Base-by-base conservation (phyloP, 768 basidiomycete species). In the Xerocomus spinulosus region DNA sequence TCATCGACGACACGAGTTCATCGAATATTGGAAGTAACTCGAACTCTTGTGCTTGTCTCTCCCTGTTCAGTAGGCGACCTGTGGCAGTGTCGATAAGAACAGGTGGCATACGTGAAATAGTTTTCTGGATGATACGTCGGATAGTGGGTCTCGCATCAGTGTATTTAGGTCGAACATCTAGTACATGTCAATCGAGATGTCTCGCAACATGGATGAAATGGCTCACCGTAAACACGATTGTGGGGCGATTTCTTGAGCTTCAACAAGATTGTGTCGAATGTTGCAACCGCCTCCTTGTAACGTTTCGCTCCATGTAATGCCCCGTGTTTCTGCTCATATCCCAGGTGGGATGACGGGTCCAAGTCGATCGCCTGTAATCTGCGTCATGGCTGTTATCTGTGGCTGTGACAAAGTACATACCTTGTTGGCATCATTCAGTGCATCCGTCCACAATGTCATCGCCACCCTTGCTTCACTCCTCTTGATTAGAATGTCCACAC, bases 291-390 rank as follows among this genome's bases (percentile, higher is more conserved):
- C 5, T 38, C 34, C 2, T 3, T 13, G 5, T 24, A 25, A 20
- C 36, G 29, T 10, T 5, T 9, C 4, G 17, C 6, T 10, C 17
- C 26, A 13, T 49, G 18, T 18, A 30, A n/a, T 23, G 42, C 36
- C 8, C 39, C 28, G 37, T 56, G 44, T n/a, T 17, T 42, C 18
- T 7, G 20, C 26, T 56, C 24, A 39, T 51, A 56, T 4, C 40
- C 55, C 14, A 7, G n/a, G 14, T 39, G 14, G 3, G 24, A 45
- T 17, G 46, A 45, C 28, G 49, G 32, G 1, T 48, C 43, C 9
- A 51, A 25, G 3, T 37, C 18, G 12, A 48, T 45, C 0, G 6
- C 41, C 53, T 53, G 26, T 1, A 9, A 14, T 7, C 9, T n/a
- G 0, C n/a, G 18, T 51, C 8, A 20, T 8, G 9, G 4, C 21